Conservation (phyloP, 768 basidiomycete genomes). For the Chalciporus sphaerocephalus region DNA sequence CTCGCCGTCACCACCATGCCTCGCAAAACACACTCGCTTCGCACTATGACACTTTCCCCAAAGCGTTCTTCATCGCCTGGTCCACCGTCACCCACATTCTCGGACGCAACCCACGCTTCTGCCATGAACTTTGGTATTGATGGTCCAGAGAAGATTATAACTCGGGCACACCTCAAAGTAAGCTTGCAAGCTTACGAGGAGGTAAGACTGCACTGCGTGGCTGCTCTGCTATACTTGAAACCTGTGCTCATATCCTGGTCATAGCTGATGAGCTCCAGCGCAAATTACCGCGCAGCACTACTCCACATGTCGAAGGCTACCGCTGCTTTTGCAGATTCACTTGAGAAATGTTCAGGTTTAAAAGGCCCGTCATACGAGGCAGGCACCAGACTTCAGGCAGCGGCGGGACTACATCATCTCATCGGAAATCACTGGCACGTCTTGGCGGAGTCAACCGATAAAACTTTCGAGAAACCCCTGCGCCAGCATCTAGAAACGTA, state of each 20-base stretch:
- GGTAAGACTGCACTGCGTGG: conserved; percentile 40
- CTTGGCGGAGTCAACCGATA: conserved; percentile 79
- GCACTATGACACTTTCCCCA: conserved; percentile 47
- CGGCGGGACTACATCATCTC: conserved; percentile 85
- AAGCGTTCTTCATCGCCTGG: conserved; percentile 45
- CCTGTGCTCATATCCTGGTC: conserved; percentile 18
- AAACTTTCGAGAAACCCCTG: conserved; percentile 84
- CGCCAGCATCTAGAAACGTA: conserved; percentile 83
- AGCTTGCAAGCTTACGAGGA: conserved; percentile 80
- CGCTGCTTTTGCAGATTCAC: conserved; percentile 79
- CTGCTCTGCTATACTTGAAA: not conserved
- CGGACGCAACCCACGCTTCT: conserved; percentile 75
- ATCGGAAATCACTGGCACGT: conserved; percentile 93
- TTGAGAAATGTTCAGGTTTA: conserved; percentile 77
- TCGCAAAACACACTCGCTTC: conserved; percentile 54
- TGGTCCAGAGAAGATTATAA: conserved; percentile 79
- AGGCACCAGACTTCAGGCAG: conserved; percentile 77
- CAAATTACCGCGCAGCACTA: conserved; percentile 77
- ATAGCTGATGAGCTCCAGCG: conserved; percentile 72
- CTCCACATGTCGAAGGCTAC: conserved; percentile 79
- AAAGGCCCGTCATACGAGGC: conserved; percentile 79
- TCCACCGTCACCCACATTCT: conserved; percentile 81
- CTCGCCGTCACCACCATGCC: conserved; percentile 35
- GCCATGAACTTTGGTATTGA: conserved; percentile 70
- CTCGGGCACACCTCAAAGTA: conserved; percentile 69